phyloP scores from a whole-genome alignment of 306 rosid genomes.

The Dryas drummondii region DNA sequence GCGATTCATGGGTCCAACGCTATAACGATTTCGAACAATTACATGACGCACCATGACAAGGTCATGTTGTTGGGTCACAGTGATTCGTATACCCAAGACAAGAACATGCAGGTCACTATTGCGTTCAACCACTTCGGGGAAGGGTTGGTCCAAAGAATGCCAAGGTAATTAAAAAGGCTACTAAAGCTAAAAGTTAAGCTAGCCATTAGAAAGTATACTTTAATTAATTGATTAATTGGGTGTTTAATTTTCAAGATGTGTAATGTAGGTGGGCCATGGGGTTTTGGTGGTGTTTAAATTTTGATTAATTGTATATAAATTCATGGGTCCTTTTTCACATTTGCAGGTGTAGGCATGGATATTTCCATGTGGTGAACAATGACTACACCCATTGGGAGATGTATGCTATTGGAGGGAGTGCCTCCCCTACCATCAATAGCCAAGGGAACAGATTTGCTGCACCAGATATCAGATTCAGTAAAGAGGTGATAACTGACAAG shows the following conservation, averaged over 20 bases:
- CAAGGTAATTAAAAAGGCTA: slow-evolving; percentile 53
- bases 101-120: slow-evolving; percentile 90
- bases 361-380: slow-evolving; percentile 98
- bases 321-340: not conserved
- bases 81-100: slow-evolving; percentile 77
- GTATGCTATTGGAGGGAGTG: slow-evolving; percentile 99
- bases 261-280: not conserved
- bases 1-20: slow-evolving; percentile 89
- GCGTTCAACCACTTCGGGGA: slow-evolving; percentile 98
- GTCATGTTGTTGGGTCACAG: slow-evolving; percentile 94
- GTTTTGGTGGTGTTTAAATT: slow-evolving; percentile 1
- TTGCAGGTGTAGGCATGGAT: slow-evolving; percentile 91
- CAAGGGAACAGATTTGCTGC: slow-evolving; percentile 94
- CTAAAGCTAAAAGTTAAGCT: too few relatives aligned
- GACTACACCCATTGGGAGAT: slow-evolving; percentile 99
- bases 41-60: slow-evolving; percentile 95
- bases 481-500: slow-evolving; percentile 53
- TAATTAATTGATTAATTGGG: not conserved
- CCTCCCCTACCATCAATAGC: slow-evolving; percentile 87
- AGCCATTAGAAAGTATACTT: not conserved
- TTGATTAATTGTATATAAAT: not conserved
- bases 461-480: slow-evolving; percentile 74
- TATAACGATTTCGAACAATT: slow-evolving; percentile 87
- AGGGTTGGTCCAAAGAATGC: slow-evolving; percentile 97
- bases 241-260: not conserved